A percentile compares a stretch with the other conserved stretches of the same genome.
phyloP scores from a whole-genome alignment of 2,329 filamentous ascomycete genomes.

The Hypomyces rosellus region DNA sequence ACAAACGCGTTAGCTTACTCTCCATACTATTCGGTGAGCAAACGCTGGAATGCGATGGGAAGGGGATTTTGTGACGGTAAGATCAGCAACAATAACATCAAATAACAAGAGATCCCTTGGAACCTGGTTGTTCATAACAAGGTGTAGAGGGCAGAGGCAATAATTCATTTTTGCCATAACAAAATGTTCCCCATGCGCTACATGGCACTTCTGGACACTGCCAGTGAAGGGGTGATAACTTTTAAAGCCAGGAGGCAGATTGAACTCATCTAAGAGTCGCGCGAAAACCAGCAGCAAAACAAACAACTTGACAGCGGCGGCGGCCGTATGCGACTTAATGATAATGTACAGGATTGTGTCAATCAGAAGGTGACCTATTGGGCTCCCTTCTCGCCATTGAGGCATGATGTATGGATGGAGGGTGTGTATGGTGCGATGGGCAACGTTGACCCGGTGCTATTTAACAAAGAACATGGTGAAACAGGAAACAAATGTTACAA shows the following conservation, averaged over 20 bases:
- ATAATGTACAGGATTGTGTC: constrained; percentile 51
- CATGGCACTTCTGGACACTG: constrained; percentile 14
- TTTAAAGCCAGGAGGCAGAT: constrained; percentile 28
- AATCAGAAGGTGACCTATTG: constrained; percentile 30
- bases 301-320: constrained; percentile 32
- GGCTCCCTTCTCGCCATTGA: constrained; percentile 28
- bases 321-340: constrained; percentile 40
- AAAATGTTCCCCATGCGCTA: constrained; percentile 2
- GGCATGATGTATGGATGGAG: constrained; percentile 21
- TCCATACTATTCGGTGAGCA: constrained; percentile 12
- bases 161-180: constrained; percentile 2
- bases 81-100: not conserved
- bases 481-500: constrained; percentile 19
- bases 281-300: constrained; percentile 26
- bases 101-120: not conserved
- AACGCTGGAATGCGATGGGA: constrained; percentile 4
- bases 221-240: constrained; percentile 22
- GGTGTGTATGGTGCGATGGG: constrained; percentile 18
- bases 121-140: not conserved
- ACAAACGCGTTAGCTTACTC: constrained; percentile 26
- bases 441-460: constrained; percentile 22
- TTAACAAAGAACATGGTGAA: constrained; percentile 18
- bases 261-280: constrained; percentile 32
- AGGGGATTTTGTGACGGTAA: not conserved
- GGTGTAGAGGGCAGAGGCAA: not conserved